Evolutionary conservation across 139 green algal species (phyloP).

Genomic region (Coelastrella sp.): DNA sequence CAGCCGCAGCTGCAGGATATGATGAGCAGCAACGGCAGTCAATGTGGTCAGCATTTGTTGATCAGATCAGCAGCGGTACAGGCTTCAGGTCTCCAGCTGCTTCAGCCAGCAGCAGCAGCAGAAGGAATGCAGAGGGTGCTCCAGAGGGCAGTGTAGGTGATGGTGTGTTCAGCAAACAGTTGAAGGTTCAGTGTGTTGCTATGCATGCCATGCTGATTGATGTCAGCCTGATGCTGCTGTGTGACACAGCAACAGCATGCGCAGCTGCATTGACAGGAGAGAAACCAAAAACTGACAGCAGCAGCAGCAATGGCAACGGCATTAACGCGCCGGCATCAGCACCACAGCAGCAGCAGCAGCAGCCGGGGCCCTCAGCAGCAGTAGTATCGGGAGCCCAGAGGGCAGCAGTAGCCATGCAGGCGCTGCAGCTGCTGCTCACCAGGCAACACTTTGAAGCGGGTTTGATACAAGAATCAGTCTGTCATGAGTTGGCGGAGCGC

Average conservation of each 20-base stretch:
- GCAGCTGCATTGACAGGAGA: background rate
- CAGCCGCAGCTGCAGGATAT: conserved; percentile 17
- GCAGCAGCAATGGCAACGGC: background rate
- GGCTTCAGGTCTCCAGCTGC: background rate
- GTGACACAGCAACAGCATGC: background rate
- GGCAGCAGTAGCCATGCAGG: conserved; percentile 20
- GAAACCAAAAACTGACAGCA: background rate
- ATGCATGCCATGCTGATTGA: conserved; percentile 33
- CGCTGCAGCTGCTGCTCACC: conserved; percentile 19
- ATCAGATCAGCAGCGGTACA: conserved; percentile 26
- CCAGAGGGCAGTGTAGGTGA: background rate
- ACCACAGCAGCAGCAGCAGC: conserved; percentile 6
- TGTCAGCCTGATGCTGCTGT: conserved; percentile 18
- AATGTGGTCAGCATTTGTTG: conserved; percentile 22
- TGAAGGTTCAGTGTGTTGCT: background rate
- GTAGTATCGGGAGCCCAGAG: conserved; percentile 19
- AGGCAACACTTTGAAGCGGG: background rate
- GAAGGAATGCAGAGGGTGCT: background rate
- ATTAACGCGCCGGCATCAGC: too few relatives aligned
- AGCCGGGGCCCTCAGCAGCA: background rate
- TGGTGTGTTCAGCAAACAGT: background rate
- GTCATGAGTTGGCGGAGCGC: conserved; percentile 6
- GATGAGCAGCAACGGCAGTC: conserved; percentile 23
- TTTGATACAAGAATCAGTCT: conserved; percentile 26
- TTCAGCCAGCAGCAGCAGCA: background rate